A percentile compares a stretch with the other conserved stretches of the same genome.
Evolutionary conservation across 352 stramenopile species (phyloP).

Genomic region (Phytopythium vexans): DNA sequence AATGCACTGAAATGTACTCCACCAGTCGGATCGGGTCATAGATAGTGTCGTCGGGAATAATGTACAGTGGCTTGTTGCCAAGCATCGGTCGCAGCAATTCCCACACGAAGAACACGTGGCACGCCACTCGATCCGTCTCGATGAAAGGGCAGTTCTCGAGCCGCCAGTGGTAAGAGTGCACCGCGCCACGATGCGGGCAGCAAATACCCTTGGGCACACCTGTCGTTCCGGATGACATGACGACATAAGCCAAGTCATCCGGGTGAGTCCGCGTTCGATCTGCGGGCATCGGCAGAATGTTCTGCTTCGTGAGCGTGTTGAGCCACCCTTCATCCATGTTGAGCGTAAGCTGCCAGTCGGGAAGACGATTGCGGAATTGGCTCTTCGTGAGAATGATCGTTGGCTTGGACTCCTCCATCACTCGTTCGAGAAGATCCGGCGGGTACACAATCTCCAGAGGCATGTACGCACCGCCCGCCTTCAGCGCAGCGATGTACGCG

Average conservation of each 20-base stretch:
- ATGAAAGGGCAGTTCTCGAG: slow-evolving; percentile 70
- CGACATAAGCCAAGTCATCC: slow-evolving; percentile 90
- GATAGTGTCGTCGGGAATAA: slow-evolving; percentile 91
- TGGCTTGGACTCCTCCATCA: slow-evolving; percentile 87
- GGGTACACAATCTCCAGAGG: slow-evolving; percentile 89
- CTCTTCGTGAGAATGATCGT: slow-evolving; percentile 87
- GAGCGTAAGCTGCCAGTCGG: slow-evolving; percentile 63
- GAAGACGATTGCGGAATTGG: slow-evolving; percentile 56
- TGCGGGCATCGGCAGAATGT: slow-evolving; percentile 41
- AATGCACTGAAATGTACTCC: slow-evolving; percentile 62
- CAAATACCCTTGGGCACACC: slow-evolving; percentile 93
- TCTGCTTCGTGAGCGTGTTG: slow-evolving; percentile 17
- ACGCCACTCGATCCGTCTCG: slow-evolving; percentile 82
- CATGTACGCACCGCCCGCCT: slow-evolving; percentile 91
- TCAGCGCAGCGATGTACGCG: slow-evolving; percentile 88
- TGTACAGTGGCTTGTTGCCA: slow-evolving; percentile 83
- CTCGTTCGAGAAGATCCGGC: slow-evolving; percentile 83
- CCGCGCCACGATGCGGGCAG: slow-evolving; percentile 89
- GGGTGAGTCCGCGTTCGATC: slow-evolving; percentile 66
- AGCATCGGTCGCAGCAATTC: slow-evolving; percentile 90
- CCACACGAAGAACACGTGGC: slow-evolving; percentile 96
- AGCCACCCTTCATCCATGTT: slow-evolving; percentile 68
- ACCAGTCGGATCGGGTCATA: slow-evolving; percentile 88
- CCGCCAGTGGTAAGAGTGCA: slow-evolving; percentile 92
- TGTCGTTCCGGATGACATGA: slow-evolving; percentile 92